Conservation (phyloP, 2,329 filamentous ascomycete species). For the Ophiostoma triangulosporum region DNA sequence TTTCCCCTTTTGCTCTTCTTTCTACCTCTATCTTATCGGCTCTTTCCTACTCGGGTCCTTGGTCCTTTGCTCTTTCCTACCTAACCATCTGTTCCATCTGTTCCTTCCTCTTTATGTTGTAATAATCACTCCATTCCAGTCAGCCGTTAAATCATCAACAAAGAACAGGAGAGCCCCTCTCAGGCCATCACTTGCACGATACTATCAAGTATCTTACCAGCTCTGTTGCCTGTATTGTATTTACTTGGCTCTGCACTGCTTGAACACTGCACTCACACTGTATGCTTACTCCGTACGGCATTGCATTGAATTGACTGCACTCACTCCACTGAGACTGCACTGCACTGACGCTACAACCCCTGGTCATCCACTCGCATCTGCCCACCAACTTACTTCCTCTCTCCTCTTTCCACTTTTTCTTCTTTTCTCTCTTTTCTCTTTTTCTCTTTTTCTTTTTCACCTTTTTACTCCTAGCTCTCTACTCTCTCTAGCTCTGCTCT, state of each 20-base stretch:
- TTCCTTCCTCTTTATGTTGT: background rate
- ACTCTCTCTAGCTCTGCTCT: background rate
- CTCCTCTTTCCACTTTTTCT: slow-evolving; percentile 1
- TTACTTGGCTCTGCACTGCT: too few species aligned
- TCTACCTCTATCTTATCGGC: background rate
- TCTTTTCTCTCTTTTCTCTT: slow-evolving; percentile 1
- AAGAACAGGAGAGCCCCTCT: background rate
- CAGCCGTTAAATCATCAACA: background rate
- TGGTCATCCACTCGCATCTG: background rate
- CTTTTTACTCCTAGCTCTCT: background rate
- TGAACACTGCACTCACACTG: too few species aligned
- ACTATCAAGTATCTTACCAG: too few species aligned
- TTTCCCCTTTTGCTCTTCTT: background rate
- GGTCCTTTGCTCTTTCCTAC: background rate
- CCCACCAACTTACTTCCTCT: background rate
- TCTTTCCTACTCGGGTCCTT: background rate
- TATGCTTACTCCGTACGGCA: too few species aligned
- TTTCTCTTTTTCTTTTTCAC: background rate
- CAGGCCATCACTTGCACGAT: too few species aligned
- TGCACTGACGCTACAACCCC: background rate
- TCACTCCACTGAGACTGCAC: too few species aligned
- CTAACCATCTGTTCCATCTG: background rate
- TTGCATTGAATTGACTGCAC: too few species aligned
- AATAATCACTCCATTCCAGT: background rate
- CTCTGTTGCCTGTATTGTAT: too few species aligned